Conservation (phyloP, 306 rosid genomes). For the Begonia peltatifolia region DNA sequence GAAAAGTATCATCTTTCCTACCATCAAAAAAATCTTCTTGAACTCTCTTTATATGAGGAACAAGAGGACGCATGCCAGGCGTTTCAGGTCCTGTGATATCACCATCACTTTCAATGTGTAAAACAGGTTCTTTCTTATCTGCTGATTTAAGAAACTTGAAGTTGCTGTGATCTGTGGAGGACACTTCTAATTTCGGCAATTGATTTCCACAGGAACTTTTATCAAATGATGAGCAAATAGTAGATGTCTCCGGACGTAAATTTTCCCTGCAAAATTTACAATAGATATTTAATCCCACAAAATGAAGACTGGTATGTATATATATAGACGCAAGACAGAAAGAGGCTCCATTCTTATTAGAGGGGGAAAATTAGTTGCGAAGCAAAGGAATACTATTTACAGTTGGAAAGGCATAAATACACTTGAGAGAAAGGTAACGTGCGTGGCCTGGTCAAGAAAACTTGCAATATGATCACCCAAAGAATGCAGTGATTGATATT, state of each 20-base stretch:
- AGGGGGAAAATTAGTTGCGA: no score
- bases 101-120: conserved; percentile 20
- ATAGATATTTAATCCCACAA: background rate
- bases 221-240: conserved; percentile 11
- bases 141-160: conserved; percentile 13
- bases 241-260: conserved; percentile 16
- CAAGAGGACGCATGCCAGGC: conserved; percentile 48
- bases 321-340: no score
- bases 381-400: no score
- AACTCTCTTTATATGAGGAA: conserved; percentile 45
- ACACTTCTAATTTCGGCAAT: conserved; percentile 15
- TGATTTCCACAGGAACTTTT: conserved; percentile 13
- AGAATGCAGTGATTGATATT: no score
- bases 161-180: conserved; percentile 16
- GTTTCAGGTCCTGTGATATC: conserved; percentile 62
- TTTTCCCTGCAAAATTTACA: conserved; percentile 30
- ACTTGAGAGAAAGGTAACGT: no score
- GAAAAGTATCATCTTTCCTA: conserved; percentile 14
- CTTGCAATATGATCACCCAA: no score
- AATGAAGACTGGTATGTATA: background rate
- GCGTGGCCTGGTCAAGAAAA: no score
- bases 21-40: conserved; percentile 29
- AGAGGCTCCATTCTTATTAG: no score
- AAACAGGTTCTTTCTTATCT: conserved; percentile 13
- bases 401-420: no score